Base-by-base conservation (phyloP, 139 green algal genomes). In the Chlamydomonas asymmetrica region DNA sequence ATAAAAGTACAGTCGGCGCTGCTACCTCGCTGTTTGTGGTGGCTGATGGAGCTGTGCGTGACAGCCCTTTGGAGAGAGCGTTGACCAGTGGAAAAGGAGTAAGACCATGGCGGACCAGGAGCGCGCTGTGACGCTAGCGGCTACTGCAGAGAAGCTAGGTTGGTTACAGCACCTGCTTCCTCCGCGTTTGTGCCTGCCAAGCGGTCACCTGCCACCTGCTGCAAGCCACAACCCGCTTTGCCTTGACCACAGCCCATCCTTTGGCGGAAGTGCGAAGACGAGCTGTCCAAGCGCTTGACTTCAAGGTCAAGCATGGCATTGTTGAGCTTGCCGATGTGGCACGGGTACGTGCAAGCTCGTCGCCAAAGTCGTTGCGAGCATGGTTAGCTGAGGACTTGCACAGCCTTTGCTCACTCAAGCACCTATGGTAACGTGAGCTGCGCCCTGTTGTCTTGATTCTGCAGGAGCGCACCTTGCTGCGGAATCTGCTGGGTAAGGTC, bases 241-340 rank as follows among this genome's bases (percentile, higher is more conserved):
- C 60, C n/a, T 65, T 48, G 27, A 29, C 7, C 32, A 25, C 73
- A 91, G 86, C 69, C 13, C 86, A 91, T 49, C 63, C 75, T 18
- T 67, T 88, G 10, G 72, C 45, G 4, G 87, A 91, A 25, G 80
- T 89, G 6, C 76, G 87, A 3, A 68, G 75, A 0, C 77, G 87
- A 10, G 67, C 84, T 0, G 59, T 90, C 25, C 74, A 90, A 49
- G 88, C 76, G 61, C 45, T 91, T 25, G 76, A 90, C 9, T 91
- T 91, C 75, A 91, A 91, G 54, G 66, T 83, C 23, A 88, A 81
- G 45, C 84, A 90, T 64, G 80, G 80, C 1, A 63, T 91, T 22
- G 29, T 88, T n/a, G 35, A 22, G 5, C 48, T 63, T 62, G 81
- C 72, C 6, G 87, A 87, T 7, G 37, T 89, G 0, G 49, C 80